Conservation (phyloP, 257 asterid species). For the Eustoma russellianum region DNA sequence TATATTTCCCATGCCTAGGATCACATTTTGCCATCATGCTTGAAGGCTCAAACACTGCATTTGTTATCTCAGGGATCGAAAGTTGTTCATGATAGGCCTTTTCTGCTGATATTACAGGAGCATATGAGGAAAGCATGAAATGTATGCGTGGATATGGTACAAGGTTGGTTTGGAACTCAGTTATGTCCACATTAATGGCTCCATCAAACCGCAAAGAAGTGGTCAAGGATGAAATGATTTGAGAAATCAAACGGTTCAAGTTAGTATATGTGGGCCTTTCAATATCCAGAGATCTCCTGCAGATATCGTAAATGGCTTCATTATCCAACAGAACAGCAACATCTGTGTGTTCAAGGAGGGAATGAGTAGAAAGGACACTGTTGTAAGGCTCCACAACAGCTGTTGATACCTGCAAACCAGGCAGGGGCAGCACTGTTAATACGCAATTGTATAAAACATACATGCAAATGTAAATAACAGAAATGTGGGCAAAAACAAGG, state of each 20-base stretch:
- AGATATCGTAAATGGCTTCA: slow-evolving; percentile 86
- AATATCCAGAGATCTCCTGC: slow-evolving; percentile 76
- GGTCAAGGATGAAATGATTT: slow-evolving; percentile 73
- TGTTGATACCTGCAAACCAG: slow-evolving; percentile 63
- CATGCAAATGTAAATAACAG: neutral
- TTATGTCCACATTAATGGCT: slow-evolving; percentile 79
- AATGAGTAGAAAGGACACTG: slow-evolving; percentile 85
- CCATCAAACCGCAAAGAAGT: slow-evolving; percentile 90
- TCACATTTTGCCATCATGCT: slow-evolving; percentile 98
- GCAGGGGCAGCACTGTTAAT: slow-evolving; percentile 7
- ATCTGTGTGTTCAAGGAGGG: slow-evolving; percentile 89
- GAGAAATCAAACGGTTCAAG: slow-evolving; percentile 78
- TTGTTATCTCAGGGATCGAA: slow-evolving; percentile 83
- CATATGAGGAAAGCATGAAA: slow-evolving; percentile 95
- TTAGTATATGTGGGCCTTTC: slow-evolving; percentile 92
- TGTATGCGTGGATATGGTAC: slow-evolving; percentile 94
- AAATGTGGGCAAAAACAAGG: neutral
- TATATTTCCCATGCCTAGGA: slow-evolving; percentile 87
- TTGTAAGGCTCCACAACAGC: slow-evolving; percentile 97
- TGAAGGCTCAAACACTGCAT: slow-evolving; percentile 83
- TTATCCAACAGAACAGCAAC: slow-evolving; percentile 78
- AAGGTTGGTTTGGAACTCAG: slow-evolving; percentile 90
- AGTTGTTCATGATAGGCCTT: slow-evolving; percentile 88
- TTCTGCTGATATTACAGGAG: slow-evolving; percentile 85
- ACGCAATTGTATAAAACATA: neutral